Evolutionary conservation across 192 early-diverging fungal genomes (phyloP).

Genomic region (Coemansia sp.): DNA sequence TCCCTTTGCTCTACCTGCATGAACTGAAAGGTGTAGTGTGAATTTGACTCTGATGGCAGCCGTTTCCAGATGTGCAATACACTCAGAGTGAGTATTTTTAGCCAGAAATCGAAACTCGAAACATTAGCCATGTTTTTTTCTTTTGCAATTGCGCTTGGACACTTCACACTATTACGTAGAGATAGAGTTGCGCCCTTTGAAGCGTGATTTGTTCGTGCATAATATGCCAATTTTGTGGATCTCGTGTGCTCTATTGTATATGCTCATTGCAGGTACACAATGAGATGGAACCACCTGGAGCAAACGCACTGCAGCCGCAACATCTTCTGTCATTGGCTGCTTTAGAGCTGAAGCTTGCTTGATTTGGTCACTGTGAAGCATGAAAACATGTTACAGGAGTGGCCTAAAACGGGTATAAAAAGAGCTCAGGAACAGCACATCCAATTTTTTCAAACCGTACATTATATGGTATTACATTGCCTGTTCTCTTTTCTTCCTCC

Average conservation of each 20-base stretch:
- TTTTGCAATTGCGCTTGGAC: neutral
- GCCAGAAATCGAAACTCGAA: neutral
- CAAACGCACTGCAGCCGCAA: neutral
- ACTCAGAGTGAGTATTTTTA: neutral
- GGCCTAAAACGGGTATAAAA: neutral
- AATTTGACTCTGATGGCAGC: neutral
- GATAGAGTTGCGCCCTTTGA: neutral
- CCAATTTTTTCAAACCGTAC: neutral
- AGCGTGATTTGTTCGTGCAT: neutral
- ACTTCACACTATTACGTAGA: neutral
- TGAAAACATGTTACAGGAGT: neutral
- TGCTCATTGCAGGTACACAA: neutral
- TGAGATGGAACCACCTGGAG: conserved; percentile 1
- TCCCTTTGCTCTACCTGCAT: neutral
- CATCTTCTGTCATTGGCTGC: neutral
- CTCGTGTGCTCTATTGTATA: neutral
- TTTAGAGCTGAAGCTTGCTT: neutral
- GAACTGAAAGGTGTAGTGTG: neutral
- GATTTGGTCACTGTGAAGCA: neutral
- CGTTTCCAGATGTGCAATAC: neutral
- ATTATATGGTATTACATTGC: neutral
- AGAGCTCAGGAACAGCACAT: neutral
- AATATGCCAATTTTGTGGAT: neutral
- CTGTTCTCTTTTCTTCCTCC: neutral
- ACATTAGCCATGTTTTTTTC: neutral